Base-by-base conservation (phyloP, 2,329 filamentous ascomycete species). In the Phialophora verrucosa region DNA sequence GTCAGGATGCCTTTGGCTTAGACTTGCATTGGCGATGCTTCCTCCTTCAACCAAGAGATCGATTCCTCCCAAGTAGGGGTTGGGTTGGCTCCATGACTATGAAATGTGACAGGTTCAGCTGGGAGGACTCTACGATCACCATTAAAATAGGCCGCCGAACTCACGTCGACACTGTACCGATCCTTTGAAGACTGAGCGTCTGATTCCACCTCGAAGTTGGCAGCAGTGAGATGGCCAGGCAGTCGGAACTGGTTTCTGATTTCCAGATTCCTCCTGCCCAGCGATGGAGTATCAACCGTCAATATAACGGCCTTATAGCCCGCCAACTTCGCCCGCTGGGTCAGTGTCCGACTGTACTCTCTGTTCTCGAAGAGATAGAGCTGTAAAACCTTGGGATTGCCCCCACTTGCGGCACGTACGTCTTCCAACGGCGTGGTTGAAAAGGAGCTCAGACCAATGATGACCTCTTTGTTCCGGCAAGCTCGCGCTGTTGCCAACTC, bases 71-170 rank as follows among this genome's bases (percentile, higher is more conserved):
- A 72, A 27, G 42, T 62, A 6, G 98, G 87, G 0, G 85, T 83
- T 0, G 94, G 93, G 76, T 93, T 97, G 10, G 93, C 93, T 75
- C 98, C 94, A 78, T 98, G 98, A 11, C 94, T 97, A 17, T 95
- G 93, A 76, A 95, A 98, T 0, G 94, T 98, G 72, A 98, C 89
- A 76, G 89, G 89, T 35, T 87, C 87, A 76, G 89, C 93, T 1
- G 94, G 95, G 44, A 97, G 90, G 31, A 65, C 54, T 11, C 69
- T 93, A 76, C 93, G 97, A 10, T 93, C 93, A 75, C 98, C 94
- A 78, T 98, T 97, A 17, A 95, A 93, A 76, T 95, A 98, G 0
- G 93, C 97, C 71, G 98, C 89, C 76, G 89, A 88, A 35, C 87
- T 87, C 75, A 89, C 93, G 1, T 94, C 94, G 47, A 97, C 90